Evolutionary conservation across 805 yeast genomes (phyloP), one percentile per base, ranked within the genome.

Genomic region (Komagataella mondaviorum): DNA sequence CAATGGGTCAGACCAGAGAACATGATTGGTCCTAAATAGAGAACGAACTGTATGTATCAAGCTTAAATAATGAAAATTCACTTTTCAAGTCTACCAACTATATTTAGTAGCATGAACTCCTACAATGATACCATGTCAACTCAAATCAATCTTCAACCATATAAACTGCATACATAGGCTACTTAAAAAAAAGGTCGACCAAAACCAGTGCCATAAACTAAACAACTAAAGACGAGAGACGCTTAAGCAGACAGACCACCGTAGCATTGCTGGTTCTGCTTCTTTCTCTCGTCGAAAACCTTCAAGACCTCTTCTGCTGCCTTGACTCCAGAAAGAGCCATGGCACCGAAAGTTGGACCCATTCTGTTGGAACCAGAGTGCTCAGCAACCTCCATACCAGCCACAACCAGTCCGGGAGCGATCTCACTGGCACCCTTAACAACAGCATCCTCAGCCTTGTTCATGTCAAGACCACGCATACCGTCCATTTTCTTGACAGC

Each of bases 1-100:
- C 77, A 88, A 71, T 91, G 96, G 95, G 99, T 93, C 60, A 82
- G 87, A 69, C 99, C 99, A 58, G 98, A 93, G 76, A 79, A 86
- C 65, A 93, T 93, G 99, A 83, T 93, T 72, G 96, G 97, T 56
- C 98, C 99, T 64, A 84, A 85, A 50, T 50, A 52, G 50, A 16
- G 39, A 30, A 30, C n/a, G 39, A 30, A 30, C 39, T 30, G 39
- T 30, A 30, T 30, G 39, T 30, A 30, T 30, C 14, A 18, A 18
- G 10, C 14, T 18, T 45, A 7, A 18, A 45, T 45, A 45, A 14
- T 20, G 46, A 20, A 44, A 20, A 20, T 20, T 20, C 20, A 20
- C 4, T 2, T 20, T 3, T 20, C 20, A 4, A 20, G 3, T 20
- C 20, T 20, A 20, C 20, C 2, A n/a, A n/a, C n/a, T n/a, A n/a